Conservation (phyloP, 75 land plant species). For the Pinus albicaulis region DNA sequence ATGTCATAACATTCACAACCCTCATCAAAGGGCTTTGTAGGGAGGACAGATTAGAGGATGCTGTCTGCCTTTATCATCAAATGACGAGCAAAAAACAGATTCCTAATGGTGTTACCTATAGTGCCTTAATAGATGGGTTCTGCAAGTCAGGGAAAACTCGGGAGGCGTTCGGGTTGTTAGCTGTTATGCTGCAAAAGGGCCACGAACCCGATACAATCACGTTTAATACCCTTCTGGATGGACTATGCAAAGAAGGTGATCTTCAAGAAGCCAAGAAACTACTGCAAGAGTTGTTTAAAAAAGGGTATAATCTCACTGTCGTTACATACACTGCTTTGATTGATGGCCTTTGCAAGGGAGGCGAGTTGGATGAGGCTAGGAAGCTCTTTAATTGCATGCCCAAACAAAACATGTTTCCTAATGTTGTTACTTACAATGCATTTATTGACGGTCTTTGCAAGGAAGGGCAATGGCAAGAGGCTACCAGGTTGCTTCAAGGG, state of each 20-base stretch:
- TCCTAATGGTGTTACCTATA: slow-evolving; percentile 54
- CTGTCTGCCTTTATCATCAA: slow-evolving; percentile 29
- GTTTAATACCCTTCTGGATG: slow-evolving; percentile 36
- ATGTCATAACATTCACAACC: slow-evolving; percentile 74
- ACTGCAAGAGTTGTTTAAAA: slow-evolving; percentile 47
- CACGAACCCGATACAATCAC: slow-evolving; percentile 52
- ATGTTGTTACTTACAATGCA: slow-evolving; percentile 60
- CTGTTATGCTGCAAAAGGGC: slow-evolving; percentile 45
- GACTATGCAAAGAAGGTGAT: slow-evolving; percentile 51
- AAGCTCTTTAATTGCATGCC: slow-evolving; percentile 49
- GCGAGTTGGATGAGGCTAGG: slow-evolving; percentile 45
- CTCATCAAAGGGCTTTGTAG: slow-evolving; percentile 73
- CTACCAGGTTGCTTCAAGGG: slow-evolving; percentile 41
- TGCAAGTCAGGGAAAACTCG: slow-evolving; percentile 53
- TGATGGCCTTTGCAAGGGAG: slow-evolving; percentile 48
- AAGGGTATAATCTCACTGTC: slow-evolving; percentile 38
- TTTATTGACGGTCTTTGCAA: slow-evolving; percentile 60
- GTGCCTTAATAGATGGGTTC: slow-evolving; percentile 60
- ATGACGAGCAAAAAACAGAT: slow-evolving; percentile 46
- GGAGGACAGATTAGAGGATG: slow-evolving; percentile 44
- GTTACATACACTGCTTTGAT: slow-evolving; percentile 61
- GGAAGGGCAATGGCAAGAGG: slow-evolving; percentile 31
- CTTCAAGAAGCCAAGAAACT: slow-evolving; percentile 36
- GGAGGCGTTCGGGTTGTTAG: slow-evolving; percentile 44
- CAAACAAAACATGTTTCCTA: slow-evolving; percentile 29